Percentiles rank a stretch among this genome's conserved stretches.
These are phyloP conservation scores for Funneliformis geosporum DNA, from an alignment of 192 early-diverging fungal genomes.

Conservation along the genomic window DNA sequence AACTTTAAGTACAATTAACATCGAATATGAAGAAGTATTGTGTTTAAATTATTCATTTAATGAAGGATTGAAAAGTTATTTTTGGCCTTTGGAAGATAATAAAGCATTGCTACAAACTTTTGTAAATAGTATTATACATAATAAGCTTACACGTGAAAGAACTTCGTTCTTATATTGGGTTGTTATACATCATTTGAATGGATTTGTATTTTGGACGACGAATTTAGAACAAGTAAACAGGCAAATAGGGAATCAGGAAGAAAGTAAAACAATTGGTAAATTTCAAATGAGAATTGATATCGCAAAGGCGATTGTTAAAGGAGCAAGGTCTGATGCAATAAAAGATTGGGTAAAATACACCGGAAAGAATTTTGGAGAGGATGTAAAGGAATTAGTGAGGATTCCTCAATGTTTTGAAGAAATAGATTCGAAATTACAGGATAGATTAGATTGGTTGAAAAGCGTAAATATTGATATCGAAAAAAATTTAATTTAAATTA, in stretches of 20 bases:
- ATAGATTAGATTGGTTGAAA: not conserved
- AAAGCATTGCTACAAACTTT: not conserved
- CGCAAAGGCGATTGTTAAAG: slow-evolving; percentile 15
- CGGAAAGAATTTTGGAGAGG: slow-evolving; percentile 17
- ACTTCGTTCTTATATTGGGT: slow-evolving; percentile 33
- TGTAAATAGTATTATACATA: slow-evolving; percentile 9
- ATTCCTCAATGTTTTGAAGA: slow-evolving; percentile 4
- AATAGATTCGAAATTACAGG: not conserved
- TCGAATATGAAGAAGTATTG: slow-evolving; percentile 26
- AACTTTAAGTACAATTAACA: not conserved
- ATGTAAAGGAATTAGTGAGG: not conserved
- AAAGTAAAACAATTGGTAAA: no score
- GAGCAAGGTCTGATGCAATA: not conserved
- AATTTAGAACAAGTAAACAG: not conserved
- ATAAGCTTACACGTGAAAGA: not conserved
- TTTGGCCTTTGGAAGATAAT: slow-evolving; percentile 30
- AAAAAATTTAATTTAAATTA: not conserved
- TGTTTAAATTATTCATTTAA: slow-evolving; percentile 7
- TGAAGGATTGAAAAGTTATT: slow-evolving; percentile 11
- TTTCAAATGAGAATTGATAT: not conserved
- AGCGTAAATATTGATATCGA: not conserved
- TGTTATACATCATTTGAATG: slow-evolving; percentile 26
- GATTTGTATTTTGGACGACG: slow-evolving; percentile 11
- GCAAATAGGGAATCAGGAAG: not conserved
- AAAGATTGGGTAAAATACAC: slow-evolving; percentile 15